These are phyloP conservation scores for Tilletia caries DNA, from an alignment of 1,284 basidiomycete species.

Conservation along the genomic window DNA sequence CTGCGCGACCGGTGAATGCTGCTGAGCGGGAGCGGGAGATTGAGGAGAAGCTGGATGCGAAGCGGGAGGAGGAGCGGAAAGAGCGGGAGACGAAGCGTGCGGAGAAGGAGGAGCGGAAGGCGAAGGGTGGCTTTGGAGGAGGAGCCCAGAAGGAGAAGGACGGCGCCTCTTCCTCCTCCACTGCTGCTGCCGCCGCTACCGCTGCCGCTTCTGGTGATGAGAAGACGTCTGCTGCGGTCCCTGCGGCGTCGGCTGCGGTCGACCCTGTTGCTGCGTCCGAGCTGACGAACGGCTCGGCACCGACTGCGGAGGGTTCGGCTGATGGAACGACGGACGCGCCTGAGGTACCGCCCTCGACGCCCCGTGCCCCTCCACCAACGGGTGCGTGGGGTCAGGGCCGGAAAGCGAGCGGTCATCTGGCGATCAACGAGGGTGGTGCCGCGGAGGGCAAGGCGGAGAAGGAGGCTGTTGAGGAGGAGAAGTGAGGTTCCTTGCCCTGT, in stretches of 20 bases:
- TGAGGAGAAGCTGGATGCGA: conserved; percentile 56
- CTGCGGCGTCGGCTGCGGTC: conserved; percentile 14
- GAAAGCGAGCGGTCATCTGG: conserved; percentile 41
- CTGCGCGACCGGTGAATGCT: conserved; percentile 84
- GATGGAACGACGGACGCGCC: conserved; percentile 6
- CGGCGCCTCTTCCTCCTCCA: conserved; percentile 7
- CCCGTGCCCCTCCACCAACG: conserved; percentile 27
- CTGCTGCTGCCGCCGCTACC: background rate
- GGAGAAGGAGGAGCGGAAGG: conserved; percentile 29
- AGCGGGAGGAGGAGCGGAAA: conserved; percentile 11
- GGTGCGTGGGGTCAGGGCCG: conserved; percentile 45
- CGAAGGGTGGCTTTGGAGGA: conserved; percentile 4
- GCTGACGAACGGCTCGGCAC: conserved; percentile 15
- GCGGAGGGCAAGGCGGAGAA: too few species aligned
- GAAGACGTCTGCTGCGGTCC: background rate
- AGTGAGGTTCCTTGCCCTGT: too few species aligned
- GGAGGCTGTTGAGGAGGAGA: background rate
- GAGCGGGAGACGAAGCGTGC: conserved; percentile 40
- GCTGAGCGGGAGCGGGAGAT: conserved; percentile 72
- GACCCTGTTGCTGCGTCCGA: conserved; percentile 7
- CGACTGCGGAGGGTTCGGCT: background rate
- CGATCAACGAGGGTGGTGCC: conserved; percentile 14
- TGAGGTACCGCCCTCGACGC: conserved; percentile 21
- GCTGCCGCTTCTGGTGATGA: too few species aligned
- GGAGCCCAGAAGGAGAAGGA: background rate